Evolutionary conservation across 2,329 filamentous ascomycete genomes (phyloP), one percentile per base, ranked within the genome.

Genomic region (Colletotrichum sp.): DNA sequence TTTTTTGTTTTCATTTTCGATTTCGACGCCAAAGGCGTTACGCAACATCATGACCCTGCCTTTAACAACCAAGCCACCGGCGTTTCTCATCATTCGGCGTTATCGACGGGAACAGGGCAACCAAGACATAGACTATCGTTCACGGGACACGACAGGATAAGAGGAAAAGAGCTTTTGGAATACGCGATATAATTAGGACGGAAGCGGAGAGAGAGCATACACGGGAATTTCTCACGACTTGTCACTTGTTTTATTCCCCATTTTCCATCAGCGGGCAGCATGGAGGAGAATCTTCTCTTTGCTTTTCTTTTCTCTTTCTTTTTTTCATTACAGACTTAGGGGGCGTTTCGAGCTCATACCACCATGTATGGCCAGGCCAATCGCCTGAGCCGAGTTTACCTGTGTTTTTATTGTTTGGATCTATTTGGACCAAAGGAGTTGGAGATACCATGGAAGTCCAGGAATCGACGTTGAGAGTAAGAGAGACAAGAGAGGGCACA

Each of bases 31-130:
- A 61, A 32, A 21, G 32, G 43, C 70, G 64, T 34, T 24, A 61
- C 26, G 34, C 32, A 48, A 55, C 34, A 63, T 63, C 65, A 69
- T 24, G 66, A 32, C 18, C 15, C 21, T 28, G 32, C n/a, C 67
- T 24, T 30, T 67, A 34, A 39, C 55, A 63, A 70, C 64, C 64
- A 39, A 52, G 57, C 73, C 72, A 72, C 26, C 43, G 64, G 69
- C 32, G 57, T 72, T 75, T 43, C 39, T 73, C 73, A 75, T 75
- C 39, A 52, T 48, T 73, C 43, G 69, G 73, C 69, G 70, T 75
- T 75, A 72, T 75, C 32, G 63, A 72, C 63, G 81, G 81, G 66
- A 81, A 83, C 26, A 59, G 65, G 71, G 36, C 59, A 24, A 74
- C 60, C 60, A 64, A 76, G 60, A 76, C 60, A 76, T 76, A 76